Percentiles rank a stretch among this genome's conserved stretches.
These are phyloP conservation scores for Capsella bursapastoris DNA, from an alignment of 345 rosid species.

Conservation along the genomic window DNA sequence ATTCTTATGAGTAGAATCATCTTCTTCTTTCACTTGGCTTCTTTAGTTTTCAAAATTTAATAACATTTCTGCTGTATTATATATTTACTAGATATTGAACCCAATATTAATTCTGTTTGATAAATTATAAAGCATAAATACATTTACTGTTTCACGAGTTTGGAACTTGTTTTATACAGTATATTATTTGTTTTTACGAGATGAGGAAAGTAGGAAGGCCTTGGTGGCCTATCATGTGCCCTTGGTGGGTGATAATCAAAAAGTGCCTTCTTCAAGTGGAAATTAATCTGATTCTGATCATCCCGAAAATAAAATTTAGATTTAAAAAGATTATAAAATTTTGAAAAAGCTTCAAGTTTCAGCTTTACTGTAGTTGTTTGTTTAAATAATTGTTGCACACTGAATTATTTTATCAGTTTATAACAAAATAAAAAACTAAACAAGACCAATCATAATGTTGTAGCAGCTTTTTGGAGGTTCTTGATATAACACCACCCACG, in stretches of 20 bases:
- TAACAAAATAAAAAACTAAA: slow-evolving; percentile 32
- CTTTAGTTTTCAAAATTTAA: too few species aligned
- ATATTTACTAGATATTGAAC: neutral
- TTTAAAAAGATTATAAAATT: slow-evolving; percentile 2
- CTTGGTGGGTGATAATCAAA: slow-evolving; percentile 46
- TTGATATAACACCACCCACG: slow-evolving; percentile 58
- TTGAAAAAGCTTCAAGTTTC: slow-evolving; percentile 39
- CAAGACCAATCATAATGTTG: slow-evolving; percentile 62
- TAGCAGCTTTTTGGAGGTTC: slow-evolving; percentile 63
- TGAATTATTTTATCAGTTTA: slow-evolving; percentile 37
- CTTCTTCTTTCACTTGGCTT: neutral
- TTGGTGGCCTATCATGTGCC: slow-evolving; percentile 50
- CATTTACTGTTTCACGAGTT: neutral
- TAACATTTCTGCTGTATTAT: neutral
- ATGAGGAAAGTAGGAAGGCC: slow-evolving; percentile 33
- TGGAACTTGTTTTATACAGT: neutral
- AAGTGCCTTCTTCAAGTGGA: slow-evolving; percentile 41
- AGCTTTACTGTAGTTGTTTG: slow-evolving; percentile 41
- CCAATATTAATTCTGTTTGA: neutral
- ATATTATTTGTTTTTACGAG: neutral
- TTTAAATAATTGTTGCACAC: slow-evolving; percentile 30
- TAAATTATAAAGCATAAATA: neutral
- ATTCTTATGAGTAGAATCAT: slow-evolving; percentile 1
- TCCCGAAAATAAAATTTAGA: slow-evolving; percentile 18
- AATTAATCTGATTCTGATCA: slow-evolving; percentile 44